Conservation (phyloP, 306 rosid genomes). For the Rosa chinensis region DNA sequence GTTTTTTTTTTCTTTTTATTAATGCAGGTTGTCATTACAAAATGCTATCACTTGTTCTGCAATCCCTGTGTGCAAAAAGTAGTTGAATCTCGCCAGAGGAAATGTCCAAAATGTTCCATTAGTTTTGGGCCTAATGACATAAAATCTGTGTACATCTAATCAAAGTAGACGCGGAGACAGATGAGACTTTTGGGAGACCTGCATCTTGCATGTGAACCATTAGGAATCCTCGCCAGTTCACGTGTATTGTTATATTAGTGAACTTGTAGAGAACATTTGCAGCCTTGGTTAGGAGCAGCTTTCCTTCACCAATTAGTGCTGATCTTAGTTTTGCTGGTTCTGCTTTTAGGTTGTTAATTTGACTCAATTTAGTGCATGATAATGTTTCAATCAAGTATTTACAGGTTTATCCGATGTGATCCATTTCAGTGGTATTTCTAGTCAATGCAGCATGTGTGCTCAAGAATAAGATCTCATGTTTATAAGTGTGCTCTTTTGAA, state of each 20-base stretch:
- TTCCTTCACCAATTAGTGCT: slow-evolving; percentile 31
- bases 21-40: slow-evolving; percentile 89
- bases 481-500: neutral
- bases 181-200: slow-evolving; percentile 16
- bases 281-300: slow-evolving; percentile 37
- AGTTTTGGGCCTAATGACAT: slow-evolving; percentile 95
- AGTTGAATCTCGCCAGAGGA: slow-evolving; percentile 77
- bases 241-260: slow-evolving; percentile 37
- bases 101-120: slow-evolving; percentile 79
- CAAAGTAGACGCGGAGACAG: slow-evolving; percentile 43
- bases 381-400: slow-evolving; percentile 21
- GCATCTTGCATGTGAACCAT: slow-evolving; percentile 28
- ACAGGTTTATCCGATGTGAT: slow-evolving; percentile 17
- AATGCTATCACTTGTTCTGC: slow-evolving; percentile 99
- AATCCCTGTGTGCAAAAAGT: slow-evolving; percentile 73
- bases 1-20: neutral
- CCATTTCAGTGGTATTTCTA: slow-evolving; percentile 5
- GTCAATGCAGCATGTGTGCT: neutral
- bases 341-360: slow-evolving; percentile 30
- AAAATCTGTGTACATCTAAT: slow-evolving; percentile 82
- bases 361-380: slow-evolving; percentile 34
- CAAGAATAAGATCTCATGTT: slow-evolving; percentile 1
- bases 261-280: slow-evolving; percentile 34
- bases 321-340: slow-evolving; percentile 35
- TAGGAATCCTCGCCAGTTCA: slow-evolving; percentile 35